phyloP scores from a whole-genome alignment of 192 early-diverging fungal species.

The Phycomyces blakesleeanus region DNA sequence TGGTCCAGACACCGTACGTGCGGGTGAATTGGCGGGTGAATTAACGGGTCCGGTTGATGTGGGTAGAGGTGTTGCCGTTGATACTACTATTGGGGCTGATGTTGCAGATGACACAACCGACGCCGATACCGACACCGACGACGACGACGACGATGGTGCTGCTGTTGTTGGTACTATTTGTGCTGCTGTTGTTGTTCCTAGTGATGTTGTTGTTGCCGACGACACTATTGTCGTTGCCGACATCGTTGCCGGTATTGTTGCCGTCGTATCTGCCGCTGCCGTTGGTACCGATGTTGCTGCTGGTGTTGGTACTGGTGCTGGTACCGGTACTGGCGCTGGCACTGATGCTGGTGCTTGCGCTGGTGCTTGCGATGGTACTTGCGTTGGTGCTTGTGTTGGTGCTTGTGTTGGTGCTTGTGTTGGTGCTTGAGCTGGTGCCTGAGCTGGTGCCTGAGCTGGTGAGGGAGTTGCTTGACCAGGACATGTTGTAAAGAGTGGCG shows the following conservation, averaged over 20 bases:
- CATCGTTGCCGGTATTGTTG: no score
- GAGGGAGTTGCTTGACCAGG: not conserved
- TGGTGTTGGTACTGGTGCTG: not conserved
- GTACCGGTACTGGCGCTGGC: no score
- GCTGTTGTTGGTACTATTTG: no score
- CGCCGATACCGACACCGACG: no score
- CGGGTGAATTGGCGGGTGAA: not conserved
- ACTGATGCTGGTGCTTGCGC: no score
- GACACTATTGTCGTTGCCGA: no score
- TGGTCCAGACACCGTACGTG: not conserved
- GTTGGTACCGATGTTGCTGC: no score
- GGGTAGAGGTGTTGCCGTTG: not conserved
- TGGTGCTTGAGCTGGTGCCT: no score
- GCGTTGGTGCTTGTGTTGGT: no score
- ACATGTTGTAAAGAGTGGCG: not conserved
- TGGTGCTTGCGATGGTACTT: not conserved
- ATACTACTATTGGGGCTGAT: not conserved
- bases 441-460: no score
- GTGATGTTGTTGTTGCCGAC: no score
- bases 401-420: not conserved
- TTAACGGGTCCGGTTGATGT: conserved; percentile 6
- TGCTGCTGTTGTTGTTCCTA: no score
- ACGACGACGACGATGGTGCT: not conserved
- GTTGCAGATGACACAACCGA: not conserved
- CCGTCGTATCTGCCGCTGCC: not conserved